Evolutionary conservation across 306 rosid species (phyloP), one percentile per base, ranked within the genome.

Genomic region (Leucaena leucocephala): DNA sequence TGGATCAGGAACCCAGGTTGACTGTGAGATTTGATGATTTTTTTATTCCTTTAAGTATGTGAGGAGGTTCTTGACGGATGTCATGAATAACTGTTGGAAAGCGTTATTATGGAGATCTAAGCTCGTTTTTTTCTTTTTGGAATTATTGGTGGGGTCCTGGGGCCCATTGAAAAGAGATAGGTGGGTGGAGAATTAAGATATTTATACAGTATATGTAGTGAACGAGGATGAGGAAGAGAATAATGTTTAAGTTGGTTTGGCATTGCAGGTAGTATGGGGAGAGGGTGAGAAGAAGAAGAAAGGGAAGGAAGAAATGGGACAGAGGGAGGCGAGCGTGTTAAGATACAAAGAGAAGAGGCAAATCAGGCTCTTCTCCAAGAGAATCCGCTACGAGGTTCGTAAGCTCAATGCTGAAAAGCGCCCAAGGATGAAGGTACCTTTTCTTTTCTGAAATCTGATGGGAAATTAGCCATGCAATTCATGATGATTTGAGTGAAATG

Each of bases 321-420:
- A 85, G 61, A 93, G 99, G 85, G 93, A 88, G 67, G 98, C 96
- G 16, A 89, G 98, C 66, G 86, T 95, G 39, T 74, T 90, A 76
- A 91, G 98, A 89, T 95, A 93, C 84, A 95, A 93, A 78, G 94
- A 89, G 65, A 95, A 95, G 82, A 90, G 98, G 81, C 94, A 75
- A 59, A 95, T 71, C 77, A 85, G 99, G 57, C 97, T 95, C 39
- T 95, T 89, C 55, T 80, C 97, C 0, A 95, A 93, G 89, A 87
- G 78, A 35, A 91, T 95, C 62, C 92, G 99, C 0, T 93, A 95
- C 21, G 87, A 93, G 84, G 99, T 95, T 61, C 92, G 99, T 68
- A 95, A 93, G 85, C 82, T 93, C 44, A 95, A 95, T 63, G 99
- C 99, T 2, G 97, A 95, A 69, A 90, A 93, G 22, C 91, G 99